These are phyloP conservation scores for Selaginella moellendorffii DNA, from an alignment of 75 land plant genomes.

Conservation along the genomic window DNA sequence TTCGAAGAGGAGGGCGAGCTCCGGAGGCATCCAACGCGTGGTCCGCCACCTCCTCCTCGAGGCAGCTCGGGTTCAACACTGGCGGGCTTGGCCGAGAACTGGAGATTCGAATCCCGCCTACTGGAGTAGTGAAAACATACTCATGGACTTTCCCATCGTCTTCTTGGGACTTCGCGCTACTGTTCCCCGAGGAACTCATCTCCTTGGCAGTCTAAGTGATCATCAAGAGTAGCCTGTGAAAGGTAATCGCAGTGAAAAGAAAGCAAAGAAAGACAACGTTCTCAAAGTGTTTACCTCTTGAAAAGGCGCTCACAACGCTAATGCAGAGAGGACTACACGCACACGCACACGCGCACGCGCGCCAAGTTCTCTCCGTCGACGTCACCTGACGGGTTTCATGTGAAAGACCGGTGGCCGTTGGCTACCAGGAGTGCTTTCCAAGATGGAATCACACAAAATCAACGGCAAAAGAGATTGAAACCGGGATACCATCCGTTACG, in stretches of 20 bases:
- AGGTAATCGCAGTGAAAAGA: too few species aligned
- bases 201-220: too few species aligned
- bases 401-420: background rate
- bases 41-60: background rate
- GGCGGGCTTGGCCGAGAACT: background rate
- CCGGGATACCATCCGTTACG: background rate
- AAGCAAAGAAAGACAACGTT: too few species aligned
- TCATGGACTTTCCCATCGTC: too few species aligned
- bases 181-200: too few species aligned
- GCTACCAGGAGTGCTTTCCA: background rate
- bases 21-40: background rate
- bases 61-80: background rate
- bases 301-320: background rate
- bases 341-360: background rate
- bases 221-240: too few species aligned
- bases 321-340: background rate
- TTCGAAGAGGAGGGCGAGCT: background rate
- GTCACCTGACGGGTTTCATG: background rate
- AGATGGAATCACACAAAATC: background rate
- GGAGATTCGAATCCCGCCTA: too few species aligned
- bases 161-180: too few species aligned
- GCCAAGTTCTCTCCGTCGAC: too few species aligned
- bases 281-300: too few species aligned
- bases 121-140: too few species aligned
- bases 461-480: too few species aligned